Evolutionary conservation across 139 green algal genomes (phyloP), one percentile per base, ranked within the genome.

Genomic region (Tetradesmus lagerheimii): DNA sequence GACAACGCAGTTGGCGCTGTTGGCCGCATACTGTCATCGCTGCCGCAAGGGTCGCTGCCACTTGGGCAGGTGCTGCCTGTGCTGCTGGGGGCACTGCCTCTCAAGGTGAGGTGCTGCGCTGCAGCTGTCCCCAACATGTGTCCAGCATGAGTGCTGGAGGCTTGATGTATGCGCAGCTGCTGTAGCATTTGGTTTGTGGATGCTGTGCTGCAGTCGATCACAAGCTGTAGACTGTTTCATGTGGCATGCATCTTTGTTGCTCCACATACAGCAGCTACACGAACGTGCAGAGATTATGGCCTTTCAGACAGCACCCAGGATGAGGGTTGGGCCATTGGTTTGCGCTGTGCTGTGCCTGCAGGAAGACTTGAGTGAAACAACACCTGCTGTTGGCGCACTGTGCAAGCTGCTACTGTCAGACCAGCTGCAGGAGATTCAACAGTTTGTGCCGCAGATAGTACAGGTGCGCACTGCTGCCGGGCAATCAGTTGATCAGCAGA

Each of bases 1-100:
- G 96, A 98, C 93, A 98, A 98, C 84, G 96, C 94, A 25, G 89
- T 89, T 2, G 95, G 95, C 38, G 95, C 95, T 53, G 95, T 97
- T 9, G 94, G 86, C 0, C 91, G 96, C 2, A 93, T 97, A 76
- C 75, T 97, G 29, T 29, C 90, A 29, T 81, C 88, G 1, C 66
- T 89, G 31, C 74, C 79, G 5, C 89, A 78, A 12, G 89, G 31
- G 4, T 67, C 57, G 25, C 78, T 95, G 50, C 94, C 93, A 11
- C 62, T 96, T 9, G 90, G 89, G 57, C 92, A 96, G 89, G 90
- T 96, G 9, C 47, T 97, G 71, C 94, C 94, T 0, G 91, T 96
- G 47, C 80, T 97, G 20, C 79, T 97, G 74, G 77, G 62, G 1
- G 93, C 91, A 2, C 91, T 97, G 80, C 95, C 95, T 25, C 88